phyloP scores from a whole-genome alignment of 2,329 filamentous ascomycete genomes.

The Aspergillus oerlinghausenensis region DNA sequence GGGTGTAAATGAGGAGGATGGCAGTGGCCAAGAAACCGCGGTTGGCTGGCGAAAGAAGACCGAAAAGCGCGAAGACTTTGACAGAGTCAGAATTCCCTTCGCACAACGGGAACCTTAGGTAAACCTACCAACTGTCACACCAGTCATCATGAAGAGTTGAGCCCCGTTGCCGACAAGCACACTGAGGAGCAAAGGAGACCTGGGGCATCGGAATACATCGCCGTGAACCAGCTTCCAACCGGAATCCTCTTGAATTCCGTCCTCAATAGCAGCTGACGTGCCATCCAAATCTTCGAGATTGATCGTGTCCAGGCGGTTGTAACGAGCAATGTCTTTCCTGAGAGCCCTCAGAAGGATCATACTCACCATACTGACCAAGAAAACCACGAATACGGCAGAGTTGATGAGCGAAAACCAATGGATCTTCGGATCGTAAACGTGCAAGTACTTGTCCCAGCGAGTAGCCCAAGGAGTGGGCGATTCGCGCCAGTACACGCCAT shows the following conservation, averaged over 20 bases:
- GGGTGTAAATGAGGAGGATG: conserved; percentile 86
- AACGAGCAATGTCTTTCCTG: conserved; percentile 91
- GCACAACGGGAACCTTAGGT: neutral
- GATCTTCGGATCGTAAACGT: conserved; percentile 95
- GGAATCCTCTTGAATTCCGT: conserved; percentile 94
- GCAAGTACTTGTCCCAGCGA: conserved; percentile 97
- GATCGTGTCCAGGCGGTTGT: conserved; percentile 90
- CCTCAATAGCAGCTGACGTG: conserved; percentile 68
- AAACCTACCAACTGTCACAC: conserved; percentile 69
- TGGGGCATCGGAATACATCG: conserved; percentile 88
- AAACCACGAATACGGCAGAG: conserved; percentile 89
- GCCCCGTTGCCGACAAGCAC: conserved; percentile 88
- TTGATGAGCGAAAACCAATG: conserved; percentile 99
- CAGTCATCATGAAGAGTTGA: conserved; percentile 97
- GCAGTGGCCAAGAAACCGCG: conserved; percentile 90
- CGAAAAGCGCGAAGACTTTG: conserved; percentile 75
- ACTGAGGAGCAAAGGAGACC: conserved; percentile 76
- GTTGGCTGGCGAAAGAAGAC: conserved; percentile 93
- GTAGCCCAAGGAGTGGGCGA: conserved; percentile 90
- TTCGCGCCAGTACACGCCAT: conserved; percentile 83
- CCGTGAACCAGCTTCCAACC: conserved; percentile 98
- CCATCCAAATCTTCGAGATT: conserved; percentile 84
- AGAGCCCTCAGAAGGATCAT: conserved; percentile 87
- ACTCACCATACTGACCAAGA: conserved; percentile 83
- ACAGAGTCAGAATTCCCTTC: conserved; percentile 6